Evolutionary conservation across 192 early-diverging fungal genomes (phyloP), one percentile per base, ranked within the genome.

Genomic region (Entomortierella chlamydospora): DNA sequence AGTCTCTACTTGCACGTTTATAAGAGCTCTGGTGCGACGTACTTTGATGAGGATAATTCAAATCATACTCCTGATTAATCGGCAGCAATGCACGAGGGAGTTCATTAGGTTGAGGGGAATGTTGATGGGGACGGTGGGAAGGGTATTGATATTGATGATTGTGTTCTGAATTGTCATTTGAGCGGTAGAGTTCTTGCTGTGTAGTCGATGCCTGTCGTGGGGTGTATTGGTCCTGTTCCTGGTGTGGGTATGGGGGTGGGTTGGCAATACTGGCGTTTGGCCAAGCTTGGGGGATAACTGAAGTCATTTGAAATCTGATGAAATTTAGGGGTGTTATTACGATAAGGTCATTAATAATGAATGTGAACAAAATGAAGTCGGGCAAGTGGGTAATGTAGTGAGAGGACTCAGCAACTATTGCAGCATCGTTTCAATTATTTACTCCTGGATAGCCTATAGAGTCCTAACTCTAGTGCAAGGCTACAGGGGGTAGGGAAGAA

Each of bases 1-100:
- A 37, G 54, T 74, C 72, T 37, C 50, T 67, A 1, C 37, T 42
- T 8, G 56, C 28, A 4, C 63, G 57, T 30, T 54, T 57, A 5
- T 70, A 33, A 45, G 58, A 30, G 28, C 10, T 54, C 17, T 41
- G 28, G 15, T 42, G 39, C 29, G 39, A 15, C 53, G 22, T 70
- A 42, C 45, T 2, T 5, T 41, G 30, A 20, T 60, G 52, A n/a
- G 67, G 57, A 25, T 64, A 64, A 31, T 64, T 52, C 20, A 51
- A 49, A 17, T 64, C 61, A 23, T 64, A 64, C 15, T 64, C 61
- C 28, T 64, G 61, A 51, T 64, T 66, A 41, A 66, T 39, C 11
- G 59, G 51, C 26, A 39, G 47, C 15, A 59, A 34, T 1, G 11
- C 31, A 9, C 57, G 50, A 23, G 45, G 31, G 4, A 43, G 47